Conservation (phyloP, 805 yeast genomes). For the Candida berthetii region DNA sequence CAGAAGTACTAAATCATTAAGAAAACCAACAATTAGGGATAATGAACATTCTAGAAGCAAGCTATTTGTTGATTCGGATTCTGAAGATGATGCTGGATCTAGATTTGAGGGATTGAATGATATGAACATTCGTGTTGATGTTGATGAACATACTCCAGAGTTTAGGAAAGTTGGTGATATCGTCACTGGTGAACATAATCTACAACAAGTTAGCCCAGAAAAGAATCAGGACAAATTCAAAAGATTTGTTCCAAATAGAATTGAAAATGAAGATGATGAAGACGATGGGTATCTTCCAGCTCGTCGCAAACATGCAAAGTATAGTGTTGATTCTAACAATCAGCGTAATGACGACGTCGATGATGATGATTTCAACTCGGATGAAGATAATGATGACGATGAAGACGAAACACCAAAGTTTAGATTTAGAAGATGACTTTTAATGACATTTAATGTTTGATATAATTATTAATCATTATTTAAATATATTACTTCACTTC, state of each 20-base stretch:
- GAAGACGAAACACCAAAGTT: conserved; percentile 30
- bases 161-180: conserved; percentile 6
- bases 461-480: too few relatives aligned
- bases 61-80: conserved; percentile 13
- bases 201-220: conserved; percentile 6
- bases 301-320: background rate
- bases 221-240: conserved; percentile 5
- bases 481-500: too few relatives aligned
- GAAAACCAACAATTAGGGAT: conserved; percentile 1
- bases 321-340: background rate
- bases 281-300: background rate
- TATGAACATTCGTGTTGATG: conserved; percentile 11
- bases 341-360: background rate
- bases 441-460: too few relatives aligned
- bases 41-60: background rate
- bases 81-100: conserved; percentile 3
- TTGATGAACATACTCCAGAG: conserved; percentile 11
- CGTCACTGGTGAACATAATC: background rate
- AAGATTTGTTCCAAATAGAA: background rate
- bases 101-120: conserved; percentile 15
- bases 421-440: conserved; percentile 19
- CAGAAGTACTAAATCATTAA: background rate
- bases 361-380: background rate
- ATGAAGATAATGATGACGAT: conserved; percentile 19
- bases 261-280: background rate